These are phyloP conservation scores for Dittrichia graveolens DNA, from an alignment of 129 eudicot species.

Conservation along the genomic window DNA sequence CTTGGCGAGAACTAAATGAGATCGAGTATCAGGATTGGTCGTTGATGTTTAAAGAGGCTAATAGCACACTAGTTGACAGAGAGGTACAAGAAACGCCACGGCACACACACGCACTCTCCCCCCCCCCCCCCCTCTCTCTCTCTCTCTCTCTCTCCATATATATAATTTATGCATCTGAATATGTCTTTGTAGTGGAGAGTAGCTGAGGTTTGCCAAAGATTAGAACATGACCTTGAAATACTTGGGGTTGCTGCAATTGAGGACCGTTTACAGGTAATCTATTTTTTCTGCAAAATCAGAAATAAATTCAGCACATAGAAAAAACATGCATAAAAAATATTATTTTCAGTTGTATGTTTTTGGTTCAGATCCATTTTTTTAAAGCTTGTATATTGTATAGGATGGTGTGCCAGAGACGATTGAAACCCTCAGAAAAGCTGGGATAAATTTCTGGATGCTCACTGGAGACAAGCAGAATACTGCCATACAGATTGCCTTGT, in stretches of 20 bases:
- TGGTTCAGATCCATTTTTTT: not conserved
- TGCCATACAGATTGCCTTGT: slow-evolving; percentile 93
- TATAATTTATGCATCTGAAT: not conserved
- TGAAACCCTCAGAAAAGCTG: slow-evolving; percentile 86
- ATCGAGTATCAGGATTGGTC: slow-evolving; percentile 92
- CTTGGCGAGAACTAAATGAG: slow-evolving; percentile 89
- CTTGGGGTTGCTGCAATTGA: slow-evolving; percentile 99
- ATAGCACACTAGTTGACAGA: slow-evolving; percentile 90
- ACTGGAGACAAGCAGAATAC: slow-evolving; percentile 98
- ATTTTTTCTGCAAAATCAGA: not conserved
- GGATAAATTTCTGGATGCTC: slow-evolving; percentile 98
- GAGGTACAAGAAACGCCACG: slow-evolving; percentile 56
- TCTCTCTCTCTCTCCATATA: not conserved
- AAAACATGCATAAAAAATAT: not conserved
- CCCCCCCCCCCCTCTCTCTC: too few species aligned
- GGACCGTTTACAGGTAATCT: slow-evolving; percentile 88
- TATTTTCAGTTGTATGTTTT: too few species aligned
- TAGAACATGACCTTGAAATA: slow-evolving; percentile 81
- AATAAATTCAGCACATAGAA: not conserved
- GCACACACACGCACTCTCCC: too few species aligned
- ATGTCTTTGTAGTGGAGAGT: slow-evolving; percentile 74
- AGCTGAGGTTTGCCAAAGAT: slow-evolving; percentile 92
- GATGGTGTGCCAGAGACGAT: slow-evolving; percentile 97
- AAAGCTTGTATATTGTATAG: slow-evolving; percentile 39
- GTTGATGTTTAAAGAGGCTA: slow-evolving; percentile 80